Base-by-base conservation (phyloP, 495 filamentous ascomycete genomes). In the Podospora pseudopauciseta region DNA sequence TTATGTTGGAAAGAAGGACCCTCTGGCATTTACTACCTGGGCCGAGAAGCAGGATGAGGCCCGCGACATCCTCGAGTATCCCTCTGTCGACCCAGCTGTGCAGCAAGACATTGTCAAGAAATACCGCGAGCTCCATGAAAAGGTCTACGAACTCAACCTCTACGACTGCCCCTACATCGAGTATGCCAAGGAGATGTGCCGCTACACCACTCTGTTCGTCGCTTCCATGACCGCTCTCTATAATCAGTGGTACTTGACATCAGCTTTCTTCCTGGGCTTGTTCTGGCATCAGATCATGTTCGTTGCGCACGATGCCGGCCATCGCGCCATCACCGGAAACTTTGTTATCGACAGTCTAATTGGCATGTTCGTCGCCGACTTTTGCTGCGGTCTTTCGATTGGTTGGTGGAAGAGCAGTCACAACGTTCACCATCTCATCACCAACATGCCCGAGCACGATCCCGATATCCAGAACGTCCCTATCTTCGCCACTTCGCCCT, bases 281-380 rank as follows among this genome's bases (percentile, higher is more conserved):
- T 84, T 85, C 67, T 85, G 83, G 81, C 83, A 85, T 66, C 83
- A 83, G 65, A 80, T 85, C 74, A 83, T 85, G 81, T 85, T 85
- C 76, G 80, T 78, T 3, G 83, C 82, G 11, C 83, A 85, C 70
- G 83, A 85, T 65, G 83, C 83, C 11, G 83, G 81, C 18, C 83
- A 85, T 68, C 78, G 73, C 27, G 83, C 78, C 67, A 85, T 85
- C 62, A 82, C 83, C 9, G 77, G 80, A 60, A 79, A 80, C 72
- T 83, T 84, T 64, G 73, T 76, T 30, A 65, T 75, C 58, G 83
- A 70, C 65, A 49, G 57, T 55, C 13, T 64, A 55, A 70, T 66
- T 53, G 55, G 63, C 66, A 63, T 49, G 55, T 53, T 61, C 18
- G 55, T 58, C 59, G 65, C 65, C 55, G 56, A 49, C 27, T 64